These are phyloP conservation scores for Corymbia citriodora DNA, from an alignment of 441 rosid genomes.

Conservation along the genomic window DNA sequence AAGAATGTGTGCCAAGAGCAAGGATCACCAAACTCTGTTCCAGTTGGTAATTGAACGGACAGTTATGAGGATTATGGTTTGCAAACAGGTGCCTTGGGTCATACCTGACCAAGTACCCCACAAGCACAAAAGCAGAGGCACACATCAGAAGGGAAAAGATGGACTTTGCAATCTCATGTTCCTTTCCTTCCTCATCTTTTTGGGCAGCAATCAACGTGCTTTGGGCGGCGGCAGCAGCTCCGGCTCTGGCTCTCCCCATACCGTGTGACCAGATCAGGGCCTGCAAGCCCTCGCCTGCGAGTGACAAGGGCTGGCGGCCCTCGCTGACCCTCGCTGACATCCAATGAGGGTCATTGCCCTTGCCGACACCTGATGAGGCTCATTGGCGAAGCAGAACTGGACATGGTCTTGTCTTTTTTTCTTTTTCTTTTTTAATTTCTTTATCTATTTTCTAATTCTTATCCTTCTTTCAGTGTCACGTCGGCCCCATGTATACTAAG, in stretches of 20 bases:
- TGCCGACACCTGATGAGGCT: neutral
- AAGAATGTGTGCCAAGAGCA: neutral
- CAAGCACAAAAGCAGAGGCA: neutral
- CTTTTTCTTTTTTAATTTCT: too few relatives aligned
- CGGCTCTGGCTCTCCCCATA: slow-evolving; percentile 48
- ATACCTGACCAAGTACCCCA: neutral
- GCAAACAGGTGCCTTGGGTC: neutral
- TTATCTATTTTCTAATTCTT: too few relatives aligned
- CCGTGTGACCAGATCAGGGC: slow-evolving; percentile 31
- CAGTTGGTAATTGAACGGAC: neutral
- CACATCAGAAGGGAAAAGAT: neutral
- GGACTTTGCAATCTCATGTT: neutral
- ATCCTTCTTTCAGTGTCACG: neutral
- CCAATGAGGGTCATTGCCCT: neutral
- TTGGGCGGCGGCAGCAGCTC: slow-evolving; percentile 82
- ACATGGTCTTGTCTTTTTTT: neutral
- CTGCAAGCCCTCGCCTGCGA: neutral
- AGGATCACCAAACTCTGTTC: neutral
- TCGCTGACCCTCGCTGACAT: neutral
- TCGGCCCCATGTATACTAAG: neutral
- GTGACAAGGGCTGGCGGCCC: neutral
- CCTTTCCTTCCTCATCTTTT: neutral
- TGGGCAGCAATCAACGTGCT: slow-evolving; percentile 60
- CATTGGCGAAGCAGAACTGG: neutral
- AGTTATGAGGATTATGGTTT: neutral